Evolutionary conservation across 2,329 filamentous ascomycete species (phyloP).

Genomic region (Hypoxylon sp.): DNA sequence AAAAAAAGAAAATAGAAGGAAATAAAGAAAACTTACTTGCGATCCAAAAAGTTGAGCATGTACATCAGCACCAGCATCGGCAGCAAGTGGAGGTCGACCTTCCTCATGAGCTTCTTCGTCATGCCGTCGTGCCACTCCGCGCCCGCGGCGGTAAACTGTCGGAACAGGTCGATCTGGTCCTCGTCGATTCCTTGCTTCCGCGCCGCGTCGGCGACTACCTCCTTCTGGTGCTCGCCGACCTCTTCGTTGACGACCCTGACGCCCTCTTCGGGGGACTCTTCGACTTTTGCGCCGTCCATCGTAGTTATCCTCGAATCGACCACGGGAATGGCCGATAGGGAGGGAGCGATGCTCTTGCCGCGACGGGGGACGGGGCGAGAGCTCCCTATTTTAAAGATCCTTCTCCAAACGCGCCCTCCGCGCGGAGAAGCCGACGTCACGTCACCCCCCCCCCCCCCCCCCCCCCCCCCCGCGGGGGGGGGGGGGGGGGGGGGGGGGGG

Average conservation of each 20-base stretch:
- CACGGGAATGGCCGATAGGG: not conserved
- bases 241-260: conserved; percentile 23
- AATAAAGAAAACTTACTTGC: conserved; percentile 54
- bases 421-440: conserved; percentile 6
- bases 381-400: conserved; percentile 16
- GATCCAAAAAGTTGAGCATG: conserved; percentile 67
- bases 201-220: conserved; percentile 13
- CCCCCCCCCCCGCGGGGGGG: too few relatives aligned
- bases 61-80: conserved; percentile 67
- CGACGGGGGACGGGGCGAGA: too few relatives aligned
- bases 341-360: too few relatives aligned
- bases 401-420: not conserved
- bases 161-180: conserved; percentile 43
- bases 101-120: conserved; percentile 56
- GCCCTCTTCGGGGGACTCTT: conserved; percentile 18
- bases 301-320: not conserved
- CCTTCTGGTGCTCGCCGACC: conserved; percentile 34
- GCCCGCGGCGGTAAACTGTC: conserved; percentile 46
- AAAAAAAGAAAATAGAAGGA: too few relatives aligned
- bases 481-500: too few relatives aligned
- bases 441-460: too few relatives aligned
- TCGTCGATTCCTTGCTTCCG: conserved; percentile 39
- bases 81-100: conserved; percentile 64
- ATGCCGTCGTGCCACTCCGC: conserved; percentile 48
- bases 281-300: conserved; percentile 11